These are phyloP conservation scores for Aspergillus egyptiacus DNA, from an alignment of 495 filamentous ascomycete species.

Conservation along the genomic window DNA sequence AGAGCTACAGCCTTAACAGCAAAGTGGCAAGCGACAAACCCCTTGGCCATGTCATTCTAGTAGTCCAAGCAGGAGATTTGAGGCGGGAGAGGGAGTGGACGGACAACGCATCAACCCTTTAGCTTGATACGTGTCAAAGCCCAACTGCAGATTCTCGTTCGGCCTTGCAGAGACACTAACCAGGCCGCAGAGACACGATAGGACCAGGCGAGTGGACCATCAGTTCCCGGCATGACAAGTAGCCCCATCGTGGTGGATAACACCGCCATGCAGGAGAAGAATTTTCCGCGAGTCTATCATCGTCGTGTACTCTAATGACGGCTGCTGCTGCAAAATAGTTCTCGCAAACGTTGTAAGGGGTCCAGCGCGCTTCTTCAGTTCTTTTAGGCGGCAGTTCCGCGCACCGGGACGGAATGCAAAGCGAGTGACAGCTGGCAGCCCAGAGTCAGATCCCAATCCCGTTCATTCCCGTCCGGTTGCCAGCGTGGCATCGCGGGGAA, in stretches of 20 bases:
- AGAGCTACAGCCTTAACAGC: not conserved
- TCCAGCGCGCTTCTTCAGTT: constrained; percentile 19
- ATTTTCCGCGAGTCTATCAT: constrained; percentile 6
- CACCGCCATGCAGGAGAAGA: constrained; percentile 7
- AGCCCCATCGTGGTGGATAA: not conserved
- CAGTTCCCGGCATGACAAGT: constrained; percentile 13
- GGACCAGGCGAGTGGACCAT: constrained; percentile 19
- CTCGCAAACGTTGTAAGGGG: not conserved
- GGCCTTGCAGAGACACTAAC: constrained; percentile 22
- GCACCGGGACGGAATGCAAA: constrained; percentile 9
- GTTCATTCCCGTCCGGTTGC: constrained; percentile 1
- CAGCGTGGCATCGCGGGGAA: constrained; percentile 22
- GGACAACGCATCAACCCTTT: constrained; percentile 22
- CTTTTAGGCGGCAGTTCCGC: constrained; percentile 13
- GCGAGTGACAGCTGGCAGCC: constrained; percentile 22
- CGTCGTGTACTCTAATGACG: not conserved
- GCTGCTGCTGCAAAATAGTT: too few species aligned
- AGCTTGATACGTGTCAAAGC: constrained; percentile 25
- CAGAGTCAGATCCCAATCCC: too few species aligned
- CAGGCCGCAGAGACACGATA: constrained; percentile 17
- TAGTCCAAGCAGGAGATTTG: too few species aligned
- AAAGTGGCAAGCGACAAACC: constrained; percentile 19
- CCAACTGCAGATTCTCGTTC: constrained; percentile 19
- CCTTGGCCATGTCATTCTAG: constrained; percentile 7
- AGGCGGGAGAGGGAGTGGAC: constrained; percentile 13